These are phyloP conservation scores for Fusarium cyanostomum DNA, from an alignment of 2,329 filamentous ascomycete genomes.

Conservation along the genomic window DNA sequence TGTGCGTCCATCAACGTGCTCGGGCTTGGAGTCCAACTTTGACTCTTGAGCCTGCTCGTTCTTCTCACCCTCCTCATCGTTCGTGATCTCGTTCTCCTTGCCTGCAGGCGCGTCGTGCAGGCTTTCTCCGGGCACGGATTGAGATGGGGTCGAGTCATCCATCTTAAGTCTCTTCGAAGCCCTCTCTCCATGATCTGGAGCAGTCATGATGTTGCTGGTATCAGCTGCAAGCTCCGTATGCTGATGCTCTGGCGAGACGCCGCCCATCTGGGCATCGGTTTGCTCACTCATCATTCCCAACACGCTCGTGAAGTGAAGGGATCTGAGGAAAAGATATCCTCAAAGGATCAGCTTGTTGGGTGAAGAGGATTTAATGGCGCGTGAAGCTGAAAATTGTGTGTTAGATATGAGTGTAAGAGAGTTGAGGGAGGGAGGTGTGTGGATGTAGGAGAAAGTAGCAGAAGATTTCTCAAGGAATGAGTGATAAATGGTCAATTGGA, in stretches of 20 bases:
- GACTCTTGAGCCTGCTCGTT: conserved; percentile 18
- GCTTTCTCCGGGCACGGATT: conserved; percentile 26
- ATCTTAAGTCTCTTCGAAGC: conserved; percentile 69
- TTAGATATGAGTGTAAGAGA: conserved; percentile 3
- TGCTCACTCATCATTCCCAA: conserved; percentile 42
- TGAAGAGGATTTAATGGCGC: background rate
- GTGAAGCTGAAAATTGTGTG: background rate
- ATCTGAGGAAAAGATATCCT: background rate
- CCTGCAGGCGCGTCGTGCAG: conserved; percentile 32
- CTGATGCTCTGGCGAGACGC: conserved; percentile 29
- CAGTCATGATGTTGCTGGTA: conserved; percentile 20
- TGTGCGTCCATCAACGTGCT: conserved; percentile 44
- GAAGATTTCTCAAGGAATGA: conserved; percentile 1
- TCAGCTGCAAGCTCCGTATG: conserved; percentile 23
- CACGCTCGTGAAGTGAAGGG: background rate
- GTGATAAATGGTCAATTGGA: background rate
- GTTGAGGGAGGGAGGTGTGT: background rate
- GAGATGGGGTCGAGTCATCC: conserved; percentile 45
- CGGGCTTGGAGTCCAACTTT: conserved; percentile 16
- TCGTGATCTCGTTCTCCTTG: conserved; percentile 24
- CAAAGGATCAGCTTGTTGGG: background rate
- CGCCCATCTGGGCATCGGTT: conserved; percentile 36
- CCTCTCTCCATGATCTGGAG: conserved; percentile 47
- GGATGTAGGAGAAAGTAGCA: conserved; percentile 5
- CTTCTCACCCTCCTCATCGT: conserved; percentile 35